Conservation (phyloP, 1,284 basidiomycete genomes). For the Gomphus bonarii region DNA sequence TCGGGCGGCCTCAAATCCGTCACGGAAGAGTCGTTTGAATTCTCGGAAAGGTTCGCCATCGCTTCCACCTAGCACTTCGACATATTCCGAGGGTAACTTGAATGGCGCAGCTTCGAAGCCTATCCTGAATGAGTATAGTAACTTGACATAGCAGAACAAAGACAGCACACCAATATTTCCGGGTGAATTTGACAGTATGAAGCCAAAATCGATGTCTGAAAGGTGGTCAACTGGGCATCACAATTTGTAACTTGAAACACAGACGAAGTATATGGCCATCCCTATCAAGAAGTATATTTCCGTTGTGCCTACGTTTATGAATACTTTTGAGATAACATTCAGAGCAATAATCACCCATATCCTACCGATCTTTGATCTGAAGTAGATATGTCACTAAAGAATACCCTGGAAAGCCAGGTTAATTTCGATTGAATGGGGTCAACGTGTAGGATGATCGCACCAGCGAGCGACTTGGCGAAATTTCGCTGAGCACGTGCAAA, state of each 20-base stretch:
- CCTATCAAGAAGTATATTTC: conserved; percentile 93
- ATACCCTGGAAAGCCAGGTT: conserved; percentile 50
- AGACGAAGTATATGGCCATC: conserved; percentile 80
- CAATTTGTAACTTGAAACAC: conserved; percentile 9
- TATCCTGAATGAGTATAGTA: background rate
- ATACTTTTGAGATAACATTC: background rate
- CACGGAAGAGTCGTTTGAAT: conserved; percentile 82
- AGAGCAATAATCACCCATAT: background rate
- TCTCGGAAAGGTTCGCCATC: conserved; percentile 71
- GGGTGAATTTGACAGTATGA: conserved; percentile 95
- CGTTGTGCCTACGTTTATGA: conserved; percentile 64
- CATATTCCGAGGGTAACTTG: conserved; percentile 91
- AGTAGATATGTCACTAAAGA: conserved; percentile 92
- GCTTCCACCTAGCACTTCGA: conserved; percentile 91
- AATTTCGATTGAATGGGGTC: background rate
- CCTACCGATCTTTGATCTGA: conserved; percentile 82
- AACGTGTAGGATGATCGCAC: conserved; percentile 24
- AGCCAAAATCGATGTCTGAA: conserved; percentile 91
- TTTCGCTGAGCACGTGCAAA: conserved; percentile 81
- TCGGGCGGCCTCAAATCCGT: conserved; percentile 88
- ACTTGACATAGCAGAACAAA: background rate
- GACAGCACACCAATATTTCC: conserved; percentile 68
- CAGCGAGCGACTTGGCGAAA: conserved; percentile 92
- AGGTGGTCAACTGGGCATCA: background rate
- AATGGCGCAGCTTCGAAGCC: conserved; percentile 98